Conservation (phyloP, 192 early-diverging fungal species). For the Backusella morwellensis region DNA sequence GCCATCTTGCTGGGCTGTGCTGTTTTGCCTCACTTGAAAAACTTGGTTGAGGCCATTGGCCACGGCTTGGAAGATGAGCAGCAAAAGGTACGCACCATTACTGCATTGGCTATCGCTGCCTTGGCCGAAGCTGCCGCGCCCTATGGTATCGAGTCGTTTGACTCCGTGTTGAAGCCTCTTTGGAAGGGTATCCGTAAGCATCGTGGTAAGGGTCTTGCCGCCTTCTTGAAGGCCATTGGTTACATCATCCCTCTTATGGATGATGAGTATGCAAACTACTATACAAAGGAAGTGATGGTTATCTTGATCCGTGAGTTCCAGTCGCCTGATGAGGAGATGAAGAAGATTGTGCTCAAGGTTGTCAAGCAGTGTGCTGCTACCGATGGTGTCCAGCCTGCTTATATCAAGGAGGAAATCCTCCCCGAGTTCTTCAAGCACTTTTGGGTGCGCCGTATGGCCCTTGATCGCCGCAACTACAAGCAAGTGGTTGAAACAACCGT, state of each 20-base stretch:
- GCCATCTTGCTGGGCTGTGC: constrained; percentile 94
- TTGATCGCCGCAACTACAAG: constrained; percentile 90
- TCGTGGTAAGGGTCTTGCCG: constrained; percentile 93
- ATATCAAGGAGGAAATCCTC: constrained; percentile 88
- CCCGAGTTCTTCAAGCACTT: constrained; percentile 96
- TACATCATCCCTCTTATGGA: constrained; percentile 99
- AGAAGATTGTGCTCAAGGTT: constrained; percentile 97
- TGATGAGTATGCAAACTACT: constrained; percentile 89
- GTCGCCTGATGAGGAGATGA: constrained; percentile 98
- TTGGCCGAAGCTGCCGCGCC: constrained; percentile 96
- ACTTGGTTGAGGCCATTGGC: constrained; percentile 87
- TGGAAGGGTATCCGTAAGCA: constrained; percentile 94
- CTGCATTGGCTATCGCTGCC: constrained; percentile 91
- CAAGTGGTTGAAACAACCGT: constrained; percentile 97
- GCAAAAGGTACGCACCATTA: constrained; percentile 93
- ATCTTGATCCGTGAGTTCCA: constrained; percentile 95
- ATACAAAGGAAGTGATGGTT: constrained; percentile 92
- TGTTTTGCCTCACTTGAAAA: constrained; percentile 90
- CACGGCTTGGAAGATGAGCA: constrained; percentile 95
- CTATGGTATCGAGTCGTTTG: constrained; percentile 98
- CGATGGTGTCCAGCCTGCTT: constrained; percentile 83
- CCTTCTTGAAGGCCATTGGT: constrained; percentile 98
- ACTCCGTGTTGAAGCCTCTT: constrained; percentile 83
- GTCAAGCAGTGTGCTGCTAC: constrained; percentile 96
- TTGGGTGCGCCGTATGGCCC: constrained; percentile 96